Evolutionary conservation across 805 yeast species (phyloP).

Genomic region (Myxozyma geophila): DNA sequence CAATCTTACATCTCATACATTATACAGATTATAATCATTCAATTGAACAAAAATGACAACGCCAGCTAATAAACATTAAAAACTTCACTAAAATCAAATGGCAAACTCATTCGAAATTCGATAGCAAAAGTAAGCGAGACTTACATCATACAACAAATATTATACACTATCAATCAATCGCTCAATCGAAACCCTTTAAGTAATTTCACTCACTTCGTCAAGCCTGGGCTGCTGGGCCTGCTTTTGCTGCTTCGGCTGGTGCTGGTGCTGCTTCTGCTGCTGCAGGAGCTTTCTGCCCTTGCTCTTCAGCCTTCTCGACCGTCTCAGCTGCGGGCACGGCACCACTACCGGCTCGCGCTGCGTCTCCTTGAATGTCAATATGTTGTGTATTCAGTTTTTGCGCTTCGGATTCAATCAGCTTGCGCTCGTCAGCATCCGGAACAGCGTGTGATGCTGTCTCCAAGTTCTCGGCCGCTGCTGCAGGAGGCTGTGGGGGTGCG

Average conservation of each 20-base stretch:
- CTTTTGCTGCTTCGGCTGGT: background rate
- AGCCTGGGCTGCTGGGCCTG: background rate
- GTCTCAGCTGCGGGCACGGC: slow-evolving; percentile 11
- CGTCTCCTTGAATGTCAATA: slow-evolving; percentile 9
- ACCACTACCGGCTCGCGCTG: slow-evolving; percentile 4
- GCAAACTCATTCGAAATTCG: no score
- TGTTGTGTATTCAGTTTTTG: slow-evolving; percentile 6
- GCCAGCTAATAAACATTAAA: no score
- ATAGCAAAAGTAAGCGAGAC: background rate
- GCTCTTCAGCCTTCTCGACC: slow-evolving; percentile 7
- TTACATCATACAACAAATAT: background rate
- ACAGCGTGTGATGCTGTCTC: slow-evolving; percentile 4
- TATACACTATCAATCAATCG: background rate
- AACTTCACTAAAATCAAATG: no score
- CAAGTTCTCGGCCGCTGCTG: background rate
- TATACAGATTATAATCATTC: no score
- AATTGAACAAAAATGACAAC: no score
- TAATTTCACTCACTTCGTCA: background rate
- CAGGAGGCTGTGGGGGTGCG: slow-evolving; percentile 4
- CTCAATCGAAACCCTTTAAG: background rate
- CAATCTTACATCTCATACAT: no score
- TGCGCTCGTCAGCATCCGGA: slow-evolving; percentile 2
- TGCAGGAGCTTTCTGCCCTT: background rate
- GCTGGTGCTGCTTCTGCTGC: background rate
- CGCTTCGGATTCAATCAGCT: background rate